Base-by-base conservation (phyloP, 1,284 basidiomycete genomes). In the Tylopilus microsporus region DNA sequence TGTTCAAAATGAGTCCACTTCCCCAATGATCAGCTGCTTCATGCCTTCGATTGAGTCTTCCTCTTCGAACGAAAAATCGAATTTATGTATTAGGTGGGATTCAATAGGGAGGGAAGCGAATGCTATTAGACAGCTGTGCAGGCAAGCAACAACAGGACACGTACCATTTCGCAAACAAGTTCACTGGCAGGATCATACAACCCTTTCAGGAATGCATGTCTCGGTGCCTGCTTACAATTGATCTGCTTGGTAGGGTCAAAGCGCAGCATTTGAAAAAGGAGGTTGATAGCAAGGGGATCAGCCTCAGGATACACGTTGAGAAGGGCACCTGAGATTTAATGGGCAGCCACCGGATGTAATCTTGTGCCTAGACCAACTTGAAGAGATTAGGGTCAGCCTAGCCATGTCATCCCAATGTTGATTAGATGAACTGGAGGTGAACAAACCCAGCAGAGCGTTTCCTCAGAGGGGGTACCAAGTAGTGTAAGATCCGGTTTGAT, bases 1-100 rank as follows among this genome's bases (percentile, higher is more conserved):
- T 19, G 85, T 81, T 39, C 94, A 83, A 83, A 97, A 97, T n/a
- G 79, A 75, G 61, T 86, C 87, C 43, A 98, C 95, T 75, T 99
- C 96, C 43, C 96, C 86, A 15, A 98, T 85, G 66, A 99, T 99
- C 68, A 99, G 76, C 64, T 84, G 84, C 75, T 96, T 93, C 97
- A 99, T 99, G 25, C 97, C 97, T 56, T 97, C 92, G 60, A 95
- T 94, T 55, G 88, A 87, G 64, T 99, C 96, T 74, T 98, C 96
- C 62, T 89, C 87, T 75, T 99, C 97, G 65, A 99, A 99, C n/a
- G 87, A 82, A 71, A 99, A 99, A 76, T 99, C 94, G 68, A 99
- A 98, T 76, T 90, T 87, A 86, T 92, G 63, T 37, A 32, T 43
- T 30, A 32, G 9, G 13, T 45, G 1, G 18, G 46, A 49, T 63